These are phyloP conservation scores for Litsea cubeba DNA, from an alignment of 164 flowering plant genomes.

Conservation along the genomic window DNA sequence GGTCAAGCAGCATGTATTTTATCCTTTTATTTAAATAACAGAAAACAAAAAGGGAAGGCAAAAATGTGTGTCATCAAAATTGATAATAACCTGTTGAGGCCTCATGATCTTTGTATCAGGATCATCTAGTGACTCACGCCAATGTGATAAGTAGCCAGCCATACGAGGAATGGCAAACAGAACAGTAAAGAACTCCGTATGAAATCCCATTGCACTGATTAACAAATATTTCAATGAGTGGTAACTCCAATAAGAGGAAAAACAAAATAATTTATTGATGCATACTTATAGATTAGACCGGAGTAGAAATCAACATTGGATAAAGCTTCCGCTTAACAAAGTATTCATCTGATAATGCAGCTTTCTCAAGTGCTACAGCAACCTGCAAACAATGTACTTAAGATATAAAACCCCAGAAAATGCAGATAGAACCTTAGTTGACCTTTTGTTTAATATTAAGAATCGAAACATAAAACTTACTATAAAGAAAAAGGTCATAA, in stretches of 20 bases:
- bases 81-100: slow-evolving; percentile 73
- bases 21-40: not conserved
- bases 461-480: not conserved
- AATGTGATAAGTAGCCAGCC: slow-evolving; percentile 96
- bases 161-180: slow-evolving; percentile 96
- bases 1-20: not conserved
- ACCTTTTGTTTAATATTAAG: not conserved
- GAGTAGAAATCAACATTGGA: slow-evolving; percentile 99
- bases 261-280: not conserved
- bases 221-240: not conserved
- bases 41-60: not conserved
- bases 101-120: slow-evolving; percentile 99
- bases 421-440: not conserved
- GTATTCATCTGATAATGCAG: slow-evolving; percentile 92
- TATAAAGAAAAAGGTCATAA: not conserved
- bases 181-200: slow-evolving; percentile 92
- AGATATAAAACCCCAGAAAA: not conserved
- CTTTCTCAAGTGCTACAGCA: slow-evolving; percentile 98
- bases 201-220: slow-evolving; percentile 97
- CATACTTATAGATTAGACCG: slow-evolving; percentile 92
- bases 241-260: not conserved
- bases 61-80: not conserved
- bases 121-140: slow-evolving; percentile 97
- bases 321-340: slow-evolving; percentile 92
- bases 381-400: slow-evolving; percentile 44